Percentiles rank a stretch among this genome's conserved stretches.
phyloP scores from a whole-genome alignment of 1,284 basidiomycete species.

The Inonotus hispidus region DNA sequence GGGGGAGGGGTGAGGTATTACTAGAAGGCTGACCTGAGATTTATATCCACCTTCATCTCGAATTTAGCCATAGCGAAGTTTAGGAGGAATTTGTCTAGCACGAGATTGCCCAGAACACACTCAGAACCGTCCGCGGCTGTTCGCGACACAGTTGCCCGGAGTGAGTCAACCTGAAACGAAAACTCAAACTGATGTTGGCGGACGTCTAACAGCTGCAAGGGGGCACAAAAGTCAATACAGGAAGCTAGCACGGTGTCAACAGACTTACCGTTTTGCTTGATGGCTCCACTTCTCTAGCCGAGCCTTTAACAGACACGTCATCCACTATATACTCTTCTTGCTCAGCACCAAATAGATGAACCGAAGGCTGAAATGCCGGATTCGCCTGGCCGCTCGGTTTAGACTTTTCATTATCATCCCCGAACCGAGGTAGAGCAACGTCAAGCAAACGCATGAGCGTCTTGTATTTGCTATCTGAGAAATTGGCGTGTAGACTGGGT shows the following conservation, averaged over 20 bases:
- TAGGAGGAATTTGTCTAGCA: conserved; percentile 78
- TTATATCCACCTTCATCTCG: conserved; percentile 86
- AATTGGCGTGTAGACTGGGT: conserved; percentile 86
- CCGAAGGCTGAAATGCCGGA: conserved; percentile 43
- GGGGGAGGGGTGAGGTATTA: too few relatives aligned
- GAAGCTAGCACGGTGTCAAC: conserved; percentile 19
- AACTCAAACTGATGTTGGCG: conserved; percentile 88
- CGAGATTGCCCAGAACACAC: conserved; percentile 72
- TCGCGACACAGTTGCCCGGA: conserved; percentile 83
- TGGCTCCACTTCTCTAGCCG: conserved; percentile 32
- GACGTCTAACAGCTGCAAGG: conserved; percentile 45
- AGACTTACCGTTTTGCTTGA: conserved; percentile 12
- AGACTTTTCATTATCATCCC: conserved; percentile 37
- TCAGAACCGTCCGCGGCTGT: conserved; percentile 58
- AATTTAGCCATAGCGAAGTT: conserved; percentile 73
- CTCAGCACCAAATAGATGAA: conserved; percentile 47
- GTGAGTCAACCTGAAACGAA: conserved; percentile 82
- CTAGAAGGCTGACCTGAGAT: conserved; percentile 50
- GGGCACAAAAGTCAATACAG: conserved; percentile 40
- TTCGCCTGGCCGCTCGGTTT: conserved; percentile 24
- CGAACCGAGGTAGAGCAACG: conserved; percentile 85
- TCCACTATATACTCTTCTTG: conserved; percentile 68
- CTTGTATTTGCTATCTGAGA: conserved; percentile 97
- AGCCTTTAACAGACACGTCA: conserved; percentile 48
- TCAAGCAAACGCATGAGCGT: conserved; percentile 92